Percentiles rank a stretch among this genome's conserved stretches.
phyloP scores from a whole-genome alignment of 129 eudicot species.

The Apium graveolens region DNA sequence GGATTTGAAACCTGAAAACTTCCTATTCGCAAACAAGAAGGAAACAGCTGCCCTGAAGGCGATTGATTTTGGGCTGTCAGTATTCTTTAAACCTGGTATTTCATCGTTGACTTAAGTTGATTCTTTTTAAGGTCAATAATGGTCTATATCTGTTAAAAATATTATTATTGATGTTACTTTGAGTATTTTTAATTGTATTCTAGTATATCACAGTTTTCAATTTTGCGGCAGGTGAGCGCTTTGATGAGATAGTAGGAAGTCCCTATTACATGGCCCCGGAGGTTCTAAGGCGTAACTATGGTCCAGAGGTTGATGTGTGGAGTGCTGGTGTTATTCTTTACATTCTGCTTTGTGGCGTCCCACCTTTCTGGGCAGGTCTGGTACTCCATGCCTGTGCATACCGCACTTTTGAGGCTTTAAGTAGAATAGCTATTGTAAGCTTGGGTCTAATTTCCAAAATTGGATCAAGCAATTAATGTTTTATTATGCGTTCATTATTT shows the following conservation, averaged over 20 bases:
- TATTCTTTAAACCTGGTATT: slow-evolving; percentile 60
- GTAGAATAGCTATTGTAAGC: neutral
- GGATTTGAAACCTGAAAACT: slow-evolving; percentile 12
- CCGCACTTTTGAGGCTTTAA: neutral
- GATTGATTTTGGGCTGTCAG: slow-evolving; percentile 59
- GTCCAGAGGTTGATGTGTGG: slow-evolving; percentile 60
- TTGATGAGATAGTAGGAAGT: slow-evolving; percentile 57
- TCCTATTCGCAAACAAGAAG: slow-evolving; percentile 12
- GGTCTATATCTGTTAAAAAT: neutral
- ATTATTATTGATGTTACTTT: neutral
- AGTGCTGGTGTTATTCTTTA: slow-evolving; percentile 60
- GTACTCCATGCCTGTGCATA: neutral
- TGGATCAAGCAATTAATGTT: neutral
- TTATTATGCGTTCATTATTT: neutral
- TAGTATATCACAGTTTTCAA: slow-evolving; percentile 2
- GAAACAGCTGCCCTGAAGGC: slow-evolving; percentile 26
- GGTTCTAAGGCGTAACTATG: slow-evolving; percentile 43
- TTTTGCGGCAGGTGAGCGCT: slow-evolving; percentile 32
- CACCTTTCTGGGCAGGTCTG: slow-evolving; percentile 67
- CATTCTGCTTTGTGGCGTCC: slow-evolving; percentile 49
- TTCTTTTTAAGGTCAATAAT: neutral
- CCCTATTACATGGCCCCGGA: slow-evolving; percentile 67
- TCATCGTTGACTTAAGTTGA: neutral
- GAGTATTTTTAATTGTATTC: neutral
- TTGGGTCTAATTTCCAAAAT: neutral